Evolutionary conservation across 129 eudicot species (phyloP), one percentile per base, ranked within the genome.

Genomic region (Lactuca saligna): DNA sequence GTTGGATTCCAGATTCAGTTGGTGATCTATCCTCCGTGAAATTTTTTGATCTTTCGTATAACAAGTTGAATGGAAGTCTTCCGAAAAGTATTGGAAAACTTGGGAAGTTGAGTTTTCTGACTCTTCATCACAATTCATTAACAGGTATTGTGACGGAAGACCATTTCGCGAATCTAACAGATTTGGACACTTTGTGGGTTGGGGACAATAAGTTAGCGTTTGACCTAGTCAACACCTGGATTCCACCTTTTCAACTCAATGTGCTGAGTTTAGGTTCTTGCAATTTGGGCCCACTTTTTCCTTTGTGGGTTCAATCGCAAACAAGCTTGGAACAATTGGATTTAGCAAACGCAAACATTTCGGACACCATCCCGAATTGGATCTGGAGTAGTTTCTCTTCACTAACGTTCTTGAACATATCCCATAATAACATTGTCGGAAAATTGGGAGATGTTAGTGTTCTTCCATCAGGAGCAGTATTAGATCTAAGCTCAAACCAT

Each of bases 401-500:
- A 14, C 29, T 25, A 25, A 5, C 65, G 8, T 42, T 3, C 37
- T 12, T 80, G 6, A 48, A 80, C 16, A 50, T 80, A n/a, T 80
- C 84, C 12, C 80, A 68, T 58, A 80, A 80, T n/a, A 32, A 54
- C 17, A 53, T 73, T 60, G 17, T 42, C 11, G 78, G 78, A 4
- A 39, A 0, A 32, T 17, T 73, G 9, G 65, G 64, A 12, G 62
- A 38, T 35, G 59, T 55, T 25, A 25, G 29, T 49, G 10, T 48
- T 15, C 65, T 61, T 57, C 3, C 12, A 4, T 20, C 53, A n/a
- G 74, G 74, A 35, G 38, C 61, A 9, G 0, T 2, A 53, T 33
- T 72, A 41, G 72, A 74, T 74, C 57, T 64, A 38, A 65, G 71
- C 25, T 3, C 9, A 29, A 74, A 74, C 65, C 14, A 0, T 17